Conservation (phyloP, 441 rosid species). For the Jatropha podagrica region DNA sequence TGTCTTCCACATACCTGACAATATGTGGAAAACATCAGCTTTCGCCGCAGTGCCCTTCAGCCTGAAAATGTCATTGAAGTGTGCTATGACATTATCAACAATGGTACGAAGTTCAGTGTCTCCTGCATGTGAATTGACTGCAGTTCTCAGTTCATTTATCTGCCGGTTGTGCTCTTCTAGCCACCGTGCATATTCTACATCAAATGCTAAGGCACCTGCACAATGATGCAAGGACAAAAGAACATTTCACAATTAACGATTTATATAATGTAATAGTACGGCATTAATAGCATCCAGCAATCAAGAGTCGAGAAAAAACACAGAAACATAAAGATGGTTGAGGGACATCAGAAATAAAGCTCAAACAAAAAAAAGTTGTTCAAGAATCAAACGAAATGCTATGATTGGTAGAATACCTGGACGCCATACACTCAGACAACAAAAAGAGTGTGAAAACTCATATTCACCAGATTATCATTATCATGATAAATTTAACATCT, state of each 20-base stretch:
- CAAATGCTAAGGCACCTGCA: slow-evolving; percentile 85
- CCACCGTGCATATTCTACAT: slow-evolving; percentile 84
- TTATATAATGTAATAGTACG: neutral
- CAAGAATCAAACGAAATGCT: neutral
- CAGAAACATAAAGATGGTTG: neutral
- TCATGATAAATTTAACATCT: neutral
- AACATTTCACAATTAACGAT: slow-evolving; percentile 7
- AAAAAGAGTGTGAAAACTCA: neutral
- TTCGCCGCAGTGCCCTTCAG: slow-evolving; percentile 78
- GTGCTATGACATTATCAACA: slow-evolving; percentile 59
- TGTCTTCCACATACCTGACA: slow-evolving; percentile 97
- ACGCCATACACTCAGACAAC: neutral
- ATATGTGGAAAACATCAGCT: slow-evolving; percentile 86
- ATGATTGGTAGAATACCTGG: neutral
- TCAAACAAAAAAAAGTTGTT: neutral
- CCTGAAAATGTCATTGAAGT: slow-evolving; percentile 74
- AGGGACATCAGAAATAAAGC: neutral
- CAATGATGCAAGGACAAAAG: slow-evolving; percentile 17
- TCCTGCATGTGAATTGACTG: slow-evolving; percentile 84
- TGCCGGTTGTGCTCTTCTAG: slow-evolving; percentile 75
- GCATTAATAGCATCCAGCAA: slow-evolving; percentile 11
- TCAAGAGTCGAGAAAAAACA: neutral
- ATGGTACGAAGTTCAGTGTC: slow-evolving; percentile 76
- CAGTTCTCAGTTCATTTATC: slow-evolving; percentile 74
- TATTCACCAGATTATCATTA: neutral